Evolutionary conservation across 257 asterid genomes (phyloP), one percentile per base, ranked within the genome.

Genomic region (Buddleja alternifolia): DNA sequence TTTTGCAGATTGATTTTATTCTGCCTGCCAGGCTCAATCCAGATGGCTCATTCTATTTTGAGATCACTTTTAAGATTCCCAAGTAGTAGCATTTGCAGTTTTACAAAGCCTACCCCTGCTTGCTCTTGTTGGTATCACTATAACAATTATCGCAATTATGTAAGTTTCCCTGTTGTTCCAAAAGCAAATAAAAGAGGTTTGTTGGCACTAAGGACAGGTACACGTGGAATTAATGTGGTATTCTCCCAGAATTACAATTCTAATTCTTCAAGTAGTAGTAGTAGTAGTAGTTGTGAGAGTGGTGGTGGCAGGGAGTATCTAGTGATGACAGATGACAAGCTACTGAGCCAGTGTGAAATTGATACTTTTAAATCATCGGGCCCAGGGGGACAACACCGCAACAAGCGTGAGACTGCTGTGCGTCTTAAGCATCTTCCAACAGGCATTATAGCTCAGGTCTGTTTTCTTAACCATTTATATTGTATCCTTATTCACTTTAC

Each of bases 371-470:
- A 84, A 81, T 77, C 89, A 32, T 90, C 97, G 1, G 99, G 99
- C 51, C 97, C 97, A 0, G 99, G 99, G 29, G 99, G 99, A 42
- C 99, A 93, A 77, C 99, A 93, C 83, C 97, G 99, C 23, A 93
- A 93, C 83, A 93, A 93, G 84, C 89, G 97, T 10, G 99, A 93
- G 78, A 81, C 99, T 37, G 95, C 99, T 50, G 99, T 93, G 74
- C 99, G 99, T 62, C 82, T 93, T 69, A 93, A 90, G 88, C 99
- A 93, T 78, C 84, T 81, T 17, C 99, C 97, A 5, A 88, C 97
- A 0, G 96, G 97, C 75, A 84, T 90, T 68, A 64, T 72, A 48
- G 88, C 96, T 63, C 99, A 93, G 97, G 97, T 90, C 74, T 29
- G 34, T 29, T 29, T 29, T 29, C 2, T 29, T n/a, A n/a, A 34